Base-by-base conservation (phyloP, 768 basidiomycete species). In the Russula compacta region DNA sequence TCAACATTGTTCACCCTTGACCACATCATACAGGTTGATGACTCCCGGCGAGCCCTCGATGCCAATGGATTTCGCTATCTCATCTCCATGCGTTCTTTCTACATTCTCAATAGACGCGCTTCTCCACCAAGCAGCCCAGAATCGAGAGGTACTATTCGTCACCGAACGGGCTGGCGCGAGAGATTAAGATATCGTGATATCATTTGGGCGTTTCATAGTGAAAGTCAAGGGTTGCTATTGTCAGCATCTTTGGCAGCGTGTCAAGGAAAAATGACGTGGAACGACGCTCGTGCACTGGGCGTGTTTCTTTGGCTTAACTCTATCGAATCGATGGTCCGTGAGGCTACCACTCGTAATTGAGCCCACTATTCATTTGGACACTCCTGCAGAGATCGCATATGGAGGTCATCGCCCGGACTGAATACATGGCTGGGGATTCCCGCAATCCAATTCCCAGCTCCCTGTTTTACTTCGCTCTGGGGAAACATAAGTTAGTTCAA, bases 181-280 rank as follows among this genome's bases (percentile, higher is more conserved):
- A 81, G 92, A n/a, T 78, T 95, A 50, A 83, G 91, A 21, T 94
- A 89, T 72, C 84, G 97, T 38, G 95, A 99, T 71, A 92, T 98
- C 76, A 79, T 98, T 32, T 99, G 95, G 95, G 95, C 95, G 0
- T 95, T 88, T 70, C 89, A 97, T 67, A 97, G 94, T 69, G 93
- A 97, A 72, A 91, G 86, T 68, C 94, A 99, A 68, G 92, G 89
- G 17, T 71, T 98, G 48, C 72, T 99, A 5, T 71, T 97, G 55
- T 76, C 79, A 32, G 84, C 86, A 4, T 88, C 89, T 2, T 79
- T 79, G 15, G 73, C 79, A 4, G 85, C 88, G 12, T 95, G 91
- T 67, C 81, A 82, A 40, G 87, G 85, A 0, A 95, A 91, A 73
- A 90, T 98, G 85, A 72, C 81, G 40, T 98, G 95, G 95, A 76